Evolutionary conservation across 768 basidiomycete species (phyloP).

Genomic region (Boletus reticulatus): DNA sequence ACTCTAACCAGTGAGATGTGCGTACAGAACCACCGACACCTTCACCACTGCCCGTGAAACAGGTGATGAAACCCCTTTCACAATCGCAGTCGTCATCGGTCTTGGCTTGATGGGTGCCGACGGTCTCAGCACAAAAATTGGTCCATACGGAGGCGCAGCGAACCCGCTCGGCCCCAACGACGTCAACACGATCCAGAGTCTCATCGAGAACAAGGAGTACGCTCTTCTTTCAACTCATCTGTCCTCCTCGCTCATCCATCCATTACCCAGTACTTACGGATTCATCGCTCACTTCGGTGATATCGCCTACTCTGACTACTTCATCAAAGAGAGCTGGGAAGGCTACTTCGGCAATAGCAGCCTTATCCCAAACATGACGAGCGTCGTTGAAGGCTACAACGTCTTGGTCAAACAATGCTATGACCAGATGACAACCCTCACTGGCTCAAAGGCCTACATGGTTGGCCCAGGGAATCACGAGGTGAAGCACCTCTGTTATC

Average conservation of each 20-base stretch:
- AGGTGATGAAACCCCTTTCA: slow-evolving; percentile 20
- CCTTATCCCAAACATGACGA: slow-evolving; percentile 25
- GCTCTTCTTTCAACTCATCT: neutral
- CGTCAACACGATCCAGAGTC: slow-evolving; percentile 29
- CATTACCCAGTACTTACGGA: slow-evolving; percentile 17
- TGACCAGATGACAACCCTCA: slow-evolving; percentile 26
- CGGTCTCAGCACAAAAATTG: slow-evolving; percentile 30
- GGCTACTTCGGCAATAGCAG: slow-evolving; percentile 29
- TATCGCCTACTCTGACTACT: slow-evolving; percentile 29
- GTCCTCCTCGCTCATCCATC: slow-evolving; percentile 9
- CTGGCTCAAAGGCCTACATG: slow-evolving; percentile 26
- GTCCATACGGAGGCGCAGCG: slow-evolving; percentile 20
- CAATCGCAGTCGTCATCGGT: slow-evolving; percentile 24
- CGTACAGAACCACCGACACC: slow-evolving; percentile 23
- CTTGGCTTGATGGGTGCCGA: slow-evolving; percentile 29
- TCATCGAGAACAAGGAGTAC: slow-evolving; percentile 28
- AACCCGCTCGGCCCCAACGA: slow-evolving; percentile 25
- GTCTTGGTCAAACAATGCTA: slow-evolving; percentile 25
- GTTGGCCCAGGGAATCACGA: slow-evolving; percentile 28
- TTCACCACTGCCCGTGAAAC: slow-evolving; percentile 22
- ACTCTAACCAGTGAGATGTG: slow-evolving; percentile 30
- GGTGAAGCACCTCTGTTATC: slow-evolving; percentile 1
- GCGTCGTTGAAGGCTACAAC: slow-evolving; percentile 24
- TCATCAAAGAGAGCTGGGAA: slow-evolving; percentile 30
- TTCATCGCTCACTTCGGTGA: slow-evolving; percentile 27